These are phyloP conservation scores for Boechera retrofracta DNA, from an alignment of 345 rosid species.

Conservation along the genomic window DNA sequence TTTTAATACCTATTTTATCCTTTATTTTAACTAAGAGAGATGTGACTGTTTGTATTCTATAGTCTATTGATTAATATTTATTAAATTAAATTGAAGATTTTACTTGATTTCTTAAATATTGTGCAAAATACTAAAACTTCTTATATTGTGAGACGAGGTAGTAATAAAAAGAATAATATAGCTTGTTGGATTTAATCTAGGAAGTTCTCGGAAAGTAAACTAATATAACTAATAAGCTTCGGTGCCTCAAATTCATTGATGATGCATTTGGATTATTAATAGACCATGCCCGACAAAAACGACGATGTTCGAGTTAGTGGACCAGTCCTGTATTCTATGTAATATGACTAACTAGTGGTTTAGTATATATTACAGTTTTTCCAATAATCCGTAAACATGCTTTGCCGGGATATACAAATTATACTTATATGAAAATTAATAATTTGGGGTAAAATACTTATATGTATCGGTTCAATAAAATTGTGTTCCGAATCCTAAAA, in stretches of 20 bases:
- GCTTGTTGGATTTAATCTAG: slow-evolving; percentile 26
- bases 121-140: too few relatives aligned
- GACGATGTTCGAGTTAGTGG: slow-evolving; percentile 32
- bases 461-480: background rate
- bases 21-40: too few relatives aligned
- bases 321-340: slow-evolving; percentile 9
- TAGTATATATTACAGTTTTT: background rate
- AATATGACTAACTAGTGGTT: background rate
- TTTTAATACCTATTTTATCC: too few relatives aligned
- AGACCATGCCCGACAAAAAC: slow-evolving; percentile 31
- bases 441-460: background rate
- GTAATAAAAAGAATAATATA: background rate
- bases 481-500: background rate
- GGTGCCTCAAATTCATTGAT: slow-evolving; percentile 14
- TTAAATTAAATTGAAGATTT: too few relatives aligned
- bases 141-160: too few relatives aligned
- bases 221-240: slow-evolving; percentile 16
- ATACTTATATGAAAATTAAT: too few relatives aligned
- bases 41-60: too few relatives aligned
- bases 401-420: background rate
- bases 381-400: background rate
- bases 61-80: too few relatives aligned
- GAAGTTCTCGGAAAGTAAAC: slow-evolving; percentile 17
- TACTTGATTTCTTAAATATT: too few relatives aligned
- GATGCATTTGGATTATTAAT: background rate